Percentiles rank a stretch among this genome's conserved stretches.
Evolutionary conservation across 129 eudicot genomes (phyloP).

Genomic region (carrot (Daucus carota)): DNA sequence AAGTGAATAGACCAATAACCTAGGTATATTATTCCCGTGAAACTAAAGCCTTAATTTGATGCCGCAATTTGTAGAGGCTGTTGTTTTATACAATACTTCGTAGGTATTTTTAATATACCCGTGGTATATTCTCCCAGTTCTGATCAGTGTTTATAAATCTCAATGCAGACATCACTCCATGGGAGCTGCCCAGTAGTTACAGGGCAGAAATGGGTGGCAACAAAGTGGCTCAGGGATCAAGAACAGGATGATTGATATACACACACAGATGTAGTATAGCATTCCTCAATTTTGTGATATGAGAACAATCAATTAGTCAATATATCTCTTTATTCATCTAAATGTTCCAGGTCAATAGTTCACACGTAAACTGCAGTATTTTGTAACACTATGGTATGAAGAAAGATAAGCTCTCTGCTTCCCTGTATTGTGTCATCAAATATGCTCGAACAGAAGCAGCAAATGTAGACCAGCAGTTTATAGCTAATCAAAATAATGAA

Average conservation of each 20-base stretch:
- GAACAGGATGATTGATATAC: conserved; percentile 37
- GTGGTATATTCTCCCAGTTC: background rate
- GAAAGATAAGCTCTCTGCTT: background rate
- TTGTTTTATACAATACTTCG: no score
- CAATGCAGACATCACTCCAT: conserved; percentile 66
- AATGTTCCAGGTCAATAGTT: background rate
- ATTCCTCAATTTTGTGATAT: background rate
- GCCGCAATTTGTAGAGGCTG: background rate
- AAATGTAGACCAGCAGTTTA: background rate
- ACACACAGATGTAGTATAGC: background rate
- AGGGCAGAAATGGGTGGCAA: conserved; percentile 99
- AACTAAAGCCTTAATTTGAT: background rate
- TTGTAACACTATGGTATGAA: background rate
- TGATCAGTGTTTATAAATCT: background rate
- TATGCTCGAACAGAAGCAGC: no score
- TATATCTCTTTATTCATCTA: background rate
- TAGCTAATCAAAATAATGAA: background rate
- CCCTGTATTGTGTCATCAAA: no score
- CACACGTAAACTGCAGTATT: background rate
- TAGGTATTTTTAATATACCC: background rate
- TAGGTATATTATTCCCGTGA: background rate
- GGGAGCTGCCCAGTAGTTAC: conserved; percentile 88
- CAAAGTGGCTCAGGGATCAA: conserved; percentile 91
- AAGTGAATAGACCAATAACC: background rate
- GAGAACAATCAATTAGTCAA: background rate